Evolutionary conservation across 2,329 filamentous ascomycete species (phyloP).

Genomic region (Talaromyces sp.): DNA sequence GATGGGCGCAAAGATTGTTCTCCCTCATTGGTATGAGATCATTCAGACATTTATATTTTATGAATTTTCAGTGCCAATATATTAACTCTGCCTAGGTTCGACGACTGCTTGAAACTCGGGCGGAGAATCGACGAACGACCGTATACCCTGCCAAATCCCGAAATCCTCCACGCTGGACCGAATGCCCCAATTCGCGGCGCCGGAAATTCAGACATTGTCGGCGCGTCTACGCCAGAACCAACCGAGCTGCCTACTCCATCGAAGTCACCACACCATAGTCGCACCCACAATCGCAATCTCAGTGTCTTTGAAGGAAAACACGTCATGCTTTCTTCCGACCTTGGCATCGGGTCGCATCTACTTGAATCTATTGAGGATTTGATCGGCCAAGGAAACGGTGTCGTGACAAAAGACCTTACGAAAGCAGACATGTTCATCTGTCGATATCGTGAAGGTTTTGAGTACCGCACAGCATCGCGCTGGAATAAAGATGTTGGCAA

Average conservation of each 20-base stretch:
- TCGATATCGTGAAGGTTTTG: slow-evolving; percentile 72
- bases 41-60: not conserved
- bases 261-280: slow-evolving; percentile 25
- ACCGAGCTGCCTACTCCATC: slow-evolving; percentile 29
- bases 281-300: slow-evolving; percentile 56
- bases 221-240: slow-evolving; percentile 56
- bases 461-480: slow-evolving; percentile 73
- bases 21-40: slow-evolving; percentile 73
- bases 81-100: slow-evolving; percentile 59
- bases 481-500: slow-evolving; percentile 81
- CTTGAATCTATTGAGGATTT: slow-evolving; percentile 63
- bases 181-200: slow-evolving; percentile 54
- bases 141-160: slow-evolving; percentile 79
- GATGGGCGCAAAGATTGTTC: slow-evolving; percentile 71
- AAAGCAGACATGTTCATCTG: slow-evolving; percentile 80
- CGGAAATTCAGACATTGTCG: slow-evolving; percentile 56
- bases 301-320: slow-evolving; percentile 71
- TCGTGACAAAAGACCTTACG: slow-evolving; percentile 58
- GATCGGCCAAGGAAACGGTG: slow-evolving; percentile 65
- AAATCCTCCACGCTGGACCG: slow-evolving; percentile 61
- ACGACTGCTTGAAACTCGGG: slow-evolving; percentile 89
- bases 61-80: not conserved
- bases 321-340: slow-evolving; percentile 71
- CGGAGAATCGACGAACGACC: slow-evolving; percentile 84
- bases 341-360: slow-evolving; percentile 64